Conservation (phyloP, 2,329 filamentous ascomycete genomes). For the Paecilomyces niveus region DNA sequence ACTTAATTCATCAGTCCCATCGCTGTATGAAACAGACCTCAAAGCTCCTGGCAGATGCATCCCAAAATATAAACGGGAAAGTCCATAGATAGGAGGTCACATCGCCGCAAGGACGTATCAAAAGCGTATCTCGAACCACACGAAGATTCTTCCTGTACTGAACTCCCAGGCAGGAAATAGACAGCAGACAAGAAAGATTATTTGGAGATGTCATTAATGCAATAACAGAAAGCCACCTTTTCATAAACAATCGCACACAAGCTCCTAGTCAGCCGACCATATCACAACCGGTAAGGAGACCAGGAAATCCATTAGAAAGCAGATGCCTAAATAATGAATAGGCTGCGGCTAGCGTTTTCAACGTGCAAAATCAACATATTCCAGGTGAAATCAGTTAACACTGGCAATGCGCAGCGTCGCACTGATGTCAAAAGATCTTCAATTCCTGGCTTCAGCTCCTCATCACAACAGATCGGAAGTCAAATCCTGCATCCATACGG, state of each 20-base stretch:
- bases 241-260: slow-evolving; percentile 14
- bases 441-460: not conserved
- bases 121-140: slow-evolving; percentile 15
- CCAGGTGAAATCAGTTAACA: not conserved
- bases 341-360: not conserved
- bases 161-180: slow-evolving; percentile 7
- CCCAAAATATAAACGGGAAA: slow-evolving; percentile 13
- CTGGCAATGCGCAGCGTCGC: not conserved
- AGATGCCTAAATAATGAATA: not conserved
- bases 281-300: slow-evolving; percentile 4
- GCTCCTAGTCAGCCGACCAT: slow-evolving; percentile 8
- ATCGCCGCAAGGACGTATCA: slow-evolving; percentile 18
- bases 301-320: not conserved
- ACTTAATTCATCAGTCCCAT: slow-evolving; percentile 25
- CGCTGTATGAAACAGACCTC: slow-evolving; percentile 22
- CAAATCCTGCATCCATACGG: slow-evolving; percentile 2
- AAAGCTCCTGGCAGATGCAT: slow-evolving; percentile 15
- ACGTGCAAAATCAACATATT: not conserved
- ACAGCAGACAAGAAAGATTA: slow-evolving; percentile 11
- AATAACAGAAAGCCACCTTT: slow-evolving; percentile 22
- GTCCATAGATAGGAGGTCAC: slow-evolving; percentile 16
- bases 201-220: slow-evolving; percentile 13
- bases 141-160: slow-evolving; percentile 12
- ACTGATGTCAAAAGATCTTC: not conserved
- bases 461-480: not conserved